A percentile compares a stretch with the other conserved stretches of the same genome.
Conservation (phyloP, 2,329 filamentous ascomycete species). For the Shiraia bambusicola region DNA sequence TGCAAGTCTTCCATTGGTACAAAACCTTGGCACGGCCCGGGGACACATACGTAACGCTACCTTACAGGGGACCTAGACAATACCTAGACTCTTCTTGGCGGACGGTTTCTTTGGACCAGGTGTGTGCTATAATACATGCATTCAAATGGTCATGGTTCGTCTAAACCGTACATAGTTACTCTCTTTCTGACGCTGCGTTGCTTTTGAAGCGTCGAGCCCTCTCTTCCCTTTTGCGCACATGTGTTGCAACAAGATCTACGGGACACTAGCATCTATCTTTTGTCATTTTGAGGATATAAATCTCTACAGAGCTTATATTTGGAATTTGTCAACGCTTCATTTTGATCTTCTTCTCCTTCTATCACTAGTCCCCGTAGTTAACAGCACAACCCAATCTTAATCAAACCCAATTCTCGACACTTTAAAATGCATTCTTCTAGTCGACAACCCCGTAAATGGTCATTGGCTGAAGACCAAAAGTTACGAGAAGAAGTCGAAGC, state of each 20-base stretch:
- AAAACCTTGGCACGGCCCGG: conserved; percentile 9
- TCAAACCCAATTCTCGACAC: too few relatives aligned
- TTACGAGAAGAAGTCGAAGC: conserved; percentile 31
- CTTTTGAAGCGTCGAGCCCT: background rate
- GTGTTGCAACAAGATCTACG: background rate
- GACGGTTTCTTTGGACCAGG: conserved; percentile 2
- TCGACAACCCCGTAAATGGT: conserved; percentile 34
- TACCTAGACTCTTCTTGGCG: conserved; percentile 15
- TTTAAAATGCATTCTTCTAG: conserved; percentile 18
- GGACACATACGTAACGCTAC: conserved; percentile 13
- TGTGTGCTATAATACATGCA: conserved; percentile 9
- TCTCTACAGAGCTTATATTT: too few relatives aligned
- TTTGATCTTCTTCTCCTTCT: too few relatives aligned
- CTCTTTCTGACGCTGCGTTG: conserved; percentile 4
- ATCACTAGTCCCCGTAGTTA: too few relatives aligned
- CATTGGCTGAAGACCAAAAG: conserved; percentile 27
- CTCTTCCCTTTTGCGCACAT: background rate
- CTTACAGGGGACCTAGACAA: conserved; percentile 12
- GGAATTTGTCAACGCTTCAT: too few relatives aligned
- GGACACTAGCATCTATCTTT: background rate
- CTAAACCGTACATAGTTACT: background rate
- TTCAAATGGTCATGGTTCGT: background rate
- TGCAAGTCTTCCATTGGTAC: conserved; percentile 22
- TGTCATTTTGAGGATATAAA: too few relatives aligned
- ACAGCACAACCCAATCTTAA: background rate